A percentile compares a stretch with the other conserved stretches of the same genome.
These are phyloP conservation scores for Neckera pumila DNA, from an alignment of 225 moss, liverwort and hornwort species.

Conservation along the genomic window DNA sequence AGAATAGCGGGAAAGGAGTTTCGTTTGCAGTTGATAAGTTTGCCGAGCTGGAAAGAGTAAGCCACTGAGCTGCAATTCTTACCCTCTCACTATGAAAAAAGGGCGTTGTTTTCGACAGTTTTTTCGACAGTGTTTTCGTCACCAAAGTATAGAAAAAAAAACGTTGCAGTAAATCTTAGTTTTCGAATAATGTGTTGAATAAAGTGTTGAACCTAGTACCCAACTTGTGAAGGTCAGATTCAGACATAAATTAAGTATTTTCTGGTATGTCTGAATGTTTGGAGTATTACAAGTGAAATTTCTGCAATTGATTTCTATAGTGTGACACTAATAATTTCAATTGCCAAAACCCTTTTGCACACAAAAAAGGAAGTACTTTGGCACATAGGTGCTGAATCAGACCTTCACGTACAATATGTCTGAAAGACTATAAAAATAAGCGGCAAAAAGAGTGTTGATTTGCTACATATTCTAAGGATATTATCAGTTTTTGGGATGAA, in stretches of 20 bases:
- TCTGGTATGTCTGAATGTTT: too few species aligned
- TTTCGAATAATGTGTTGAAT: fast-evolving
- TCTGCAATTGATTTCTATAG: too few species aligned
- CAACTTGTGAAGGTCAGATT: too few species aligned
- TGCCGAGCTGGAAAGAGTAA: neutral
- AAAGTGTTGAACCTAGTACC: too few species aligned
- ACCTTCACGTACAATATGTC: too few species aligned
- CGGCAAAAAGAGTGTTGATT: neutral
- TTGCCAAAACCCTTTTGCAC: too few species aligned
- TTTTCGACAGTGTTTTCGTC: neutral
- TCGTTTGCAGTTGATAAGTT: neutral
- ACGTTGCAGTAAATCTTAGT: neutral
- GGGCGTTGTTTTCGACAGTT: neutral
- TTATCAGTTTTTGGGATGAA: neutral
- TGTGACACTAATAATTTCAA: too few species aligned
- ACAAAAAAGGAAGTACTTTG: too few species aligned
- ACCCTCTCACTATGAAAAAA: neutral
- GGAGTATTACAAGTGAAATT: too few species aligned
- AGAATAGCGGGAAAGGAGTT: neutral
- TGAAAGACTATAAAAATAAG: fast-evolving
- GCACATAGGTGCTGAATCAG: too few species aligned
- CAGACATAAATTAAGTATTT: too few species aligned
- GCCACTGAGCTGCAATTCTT: neutral
- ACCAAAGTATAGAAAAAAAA: neutral
- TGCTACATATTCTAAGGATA: neutral